Evolutionary conservation across 768 basidiomycete genomes (phyloP).

Genomic region (Dictyophora rubrovolvata): DNA sequence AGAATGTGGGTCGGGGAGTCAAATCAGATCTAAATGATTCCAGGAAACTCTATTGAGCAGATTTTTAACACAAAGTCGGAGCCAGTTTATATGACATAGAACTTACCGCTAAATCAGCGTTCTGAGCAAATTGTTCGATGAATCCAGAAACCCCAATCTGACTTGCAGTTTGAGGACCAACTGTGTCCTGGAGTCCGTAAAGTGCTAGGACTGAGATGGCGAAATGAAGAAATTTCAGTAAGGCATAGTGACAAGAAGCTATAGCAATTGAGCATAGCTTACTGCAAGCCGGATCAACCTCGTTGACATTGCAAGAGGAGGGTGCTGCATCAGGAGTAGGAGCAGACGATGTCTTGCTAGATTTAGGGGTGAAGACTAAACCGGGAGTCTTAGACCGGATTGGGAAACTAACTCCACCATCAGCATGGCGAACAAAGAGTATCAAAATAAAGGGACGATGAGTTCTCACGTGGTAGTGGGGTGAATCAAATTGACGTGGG

Average conservation of each 20-base stretch:
- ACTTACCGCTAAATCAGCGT: slow-evolving; percentile 13
- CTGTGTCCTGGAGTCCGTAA: slow-evolving; percentile 24
- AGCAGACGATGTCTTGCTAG: background rate
- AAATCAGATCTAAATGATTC: slow-evolving; percentile 10
- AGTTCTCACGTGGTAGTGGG: slow-evolving; percentile 19
- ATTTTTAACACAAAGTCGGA: background rate
- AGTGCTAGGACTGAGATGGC: slow-evolving; percentile 21
- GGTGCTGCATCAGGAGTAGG: background rate
- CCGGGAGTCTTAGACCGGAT: background rate
- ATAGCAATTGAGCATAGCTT: slow-evolving; percentile 28
- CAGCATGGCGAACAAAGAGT: background rate
- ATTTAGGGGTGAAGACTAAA: background rate
- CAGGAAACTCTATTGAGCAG: slow-evolving; percentile 4
- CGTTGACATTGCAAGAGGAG: background rate
- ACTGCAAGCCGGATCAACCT: background rate
- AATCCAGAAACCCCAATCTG: slow-evolving; percentile 17
- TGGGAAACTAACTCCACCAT: background rate
- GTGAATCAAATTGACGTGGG: slow-evolving; percentile 20
- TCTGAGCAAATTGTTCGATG: slow-evolving; percentile 15
- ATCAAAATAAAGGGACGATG: background rate
- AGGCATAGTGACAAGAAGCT: background rate
- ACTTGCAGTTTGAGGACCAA: slow-evolving; percentile 12
- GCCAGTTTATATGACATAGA: background rate
- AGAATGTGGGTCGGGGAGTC: slow-evolving; percentile 8
- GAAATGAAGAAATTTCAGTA: background rate